Evolutionary conservation across 2,329 filamentous ascomycete genomes (phyloP).

Genomic region (Colletotrichum sp.): DNA sequence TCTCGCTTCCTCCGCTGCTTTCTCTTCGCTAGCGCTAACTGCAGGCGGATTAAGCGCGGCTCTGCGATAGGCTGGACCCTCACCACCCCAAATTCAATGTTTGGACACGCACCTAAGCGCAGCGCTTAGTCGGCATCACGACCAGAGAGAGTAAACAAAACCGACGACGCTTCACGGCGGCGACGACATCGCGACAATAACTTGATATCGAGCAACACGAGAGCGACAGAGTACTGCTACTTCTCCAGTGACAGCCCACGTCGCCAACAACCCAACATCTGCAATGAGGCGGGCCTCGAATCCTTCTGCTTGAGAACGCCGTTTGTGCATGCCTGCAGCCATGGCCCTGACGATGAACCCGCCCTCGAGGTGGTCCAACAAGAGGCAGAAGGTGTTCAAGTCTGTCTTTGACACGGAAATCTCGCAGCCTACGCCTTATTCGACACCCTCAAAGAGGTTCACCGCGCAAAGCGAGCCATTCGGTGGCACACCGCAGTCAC

Average conservation of each 20-base stretch:
- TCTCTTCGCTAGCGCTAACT: background rate
- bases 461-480: conserved; percentile 50
- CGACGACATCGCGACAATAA: background rate
- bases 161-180: background rate
- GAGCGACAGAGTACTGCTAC: background rate
- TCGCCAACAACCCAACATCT: background rate
- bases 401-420: conserved; percentile 61
- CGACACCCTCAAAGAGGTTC: conserved; percentile 41
- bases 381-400: conserved; percentile 53
- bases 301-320: conserved; percentile 11
- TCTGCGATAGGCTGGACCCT: conserved; percentile 4
- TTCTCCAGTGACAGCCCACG: background rate
- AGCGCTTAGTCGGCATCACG: conserved; percentile 17
- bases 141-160: conserved; percentile 20
- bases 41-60: conserved; percentile 14
- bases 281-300: conserved; percentile 7
- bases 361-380: conserved; percentile 16
- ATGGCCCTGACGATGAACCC: conserved; percentile 11
- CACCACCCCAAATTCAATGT: background rate
- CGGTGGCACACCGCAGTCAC: conserved; percentile 38
- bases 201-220: background rate
- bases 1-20: conserved; percentile 2
- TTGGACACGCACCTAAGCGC: conserved; percentile 14
- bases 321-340: background rate
- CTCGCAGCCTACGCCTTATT: conserved; percentile 52